Base-by-base conservation (phyloP, 306 rosid genomes). In the Benincasa hispida region DNA sequence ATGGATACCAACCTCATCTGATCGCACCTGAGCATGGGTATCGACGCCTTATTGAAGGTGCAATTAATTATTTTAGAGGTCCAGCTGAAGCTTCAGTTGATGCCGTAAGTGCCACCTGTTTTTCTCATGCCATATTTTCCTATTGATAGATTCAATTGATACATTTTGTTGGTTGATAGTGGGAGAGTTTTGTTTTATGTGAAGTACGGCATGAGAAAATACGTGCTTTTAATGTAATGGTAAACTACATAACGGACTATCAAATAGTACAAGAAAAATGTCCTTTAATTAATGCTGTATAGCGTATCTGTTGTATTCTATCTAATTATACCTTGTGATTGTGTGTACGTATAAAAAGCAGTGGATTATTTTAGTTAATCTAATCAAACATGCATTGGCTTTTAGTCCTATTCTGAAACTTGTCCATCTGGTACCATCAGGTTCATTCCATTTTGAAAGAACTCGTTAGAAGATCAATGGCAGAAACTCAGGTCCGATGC, bases 1-100 rank as follows among this genome's bases (percentile, higher is more conserved):
- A 87, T 59, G 88, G 90, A 14, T 87, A 87, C 83, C 90, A 87
- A 51, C 90, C 90, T 72, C 90, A 87, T 82, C 83, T 87, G 74
- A 79, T 86, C 53, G 90, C 90, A 54, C 90, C 90, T 15, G 90
- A 87, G 76, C 90, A 82, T 76, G 90, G 83, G 39, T 84, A 87
- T 75, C 70, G 90, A 51, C 88, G 86, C 48, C 88, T 87, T 78
- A 87, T 87, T 58, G 90, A 84, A 30, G 76, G 81, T 72, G 79
- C 88, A 61, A 83, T 87, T 3, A 80, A 82, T 53, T 84, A 48
- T 77, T 87, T 87, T 77, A 82, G 86, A 80, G 85, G 79, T 72
- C 90, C 90, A 72, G 86, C 90, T 14, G 86, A 87, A 76, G 81
- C 86, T 48, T 87, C 90, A 21, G 90, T 84, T 62, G 88, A 87